Base-by-base conservation (phyloP, 495 filamentous ascomycete genomes). In the Hypoxylon cercidicola region DNA sequence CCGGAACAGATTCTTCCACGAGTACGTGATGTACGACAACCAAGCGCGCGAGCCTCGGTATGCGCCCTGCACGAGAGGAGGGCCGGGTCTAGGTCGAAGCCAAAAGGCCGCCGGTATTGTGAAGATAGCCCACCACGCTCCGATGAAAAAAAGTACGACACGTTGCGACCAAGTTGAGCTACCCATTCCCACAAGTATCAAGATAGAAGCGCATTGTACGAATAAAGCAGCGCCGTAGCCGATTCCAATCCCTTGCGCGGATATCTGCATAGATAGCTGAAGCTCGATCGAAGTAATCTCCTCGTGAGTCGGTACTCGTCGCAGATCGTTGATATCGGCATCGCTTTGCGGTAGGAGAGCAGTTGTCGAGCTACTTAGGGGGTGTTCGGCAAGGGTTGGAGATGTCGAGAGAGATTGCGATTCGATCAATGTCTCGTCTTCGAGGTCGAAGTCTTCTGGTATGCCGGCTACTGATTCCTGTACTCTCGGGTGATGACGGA, bases 41-140 rank as follows among this genome's bases (percentile, higher is more conserved):
- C 78, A 79, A 6, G 78, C 78, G 23, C 62, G 69, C 9, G 55
- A 20, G 8, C 70, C 71, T 39, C 19, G 52, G 37, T 64, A 21
- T 30, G 49, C 62, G 34, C 69, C 76, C 50, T 74, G 66, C 13
- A 78, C 75, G 2, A 99, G 72, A 10, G 93, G 92, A 1, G 95
- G 95, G 0, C 95, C 95, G 8, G 95, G 95, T 25, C 95, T 86
- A 13, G 94, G 87, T 19, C 93, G 86, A n/a, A 99, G 83, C 91
- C 92, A 97, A 60, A 96, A 74, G 19, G 89, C 90, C 7, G 93
- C 91, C 3, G 95, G 95, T 52, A 97, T 86, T 10, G 93, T 94
- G 69, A 99, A 98, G 34, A 87, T 51, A 51, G 95, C 88, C 95
- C 95, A 98, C 95, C 95, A 99, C n/a, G 87, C 74, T 12, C 95